A percentile compares a stretch with the other conserved stretches of the same genome.
phyloP scores from a whole-genome alignment of 1,139 yeast species.

The Candida sp. region DNA sequence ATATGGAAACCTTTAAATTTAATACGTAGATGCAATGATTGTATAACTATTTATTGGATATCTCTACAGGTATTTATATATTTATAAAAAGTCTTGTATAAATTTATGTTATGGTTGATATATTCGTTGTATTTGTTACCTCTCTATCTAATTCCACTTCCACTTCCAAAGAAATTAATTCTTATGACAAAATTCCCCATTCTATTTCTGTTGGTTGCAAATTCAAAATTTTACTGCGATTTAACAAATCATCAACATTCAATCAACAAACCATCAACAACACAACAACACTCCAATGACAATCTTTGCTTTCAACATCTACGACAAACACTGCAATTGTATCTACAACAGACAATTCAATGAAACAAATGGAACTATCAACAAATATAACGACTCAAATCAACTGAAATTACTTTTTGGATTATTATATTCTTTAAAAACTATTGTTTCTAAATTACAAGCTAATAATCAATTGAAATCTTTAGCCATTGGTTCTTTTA shows the following conservation, averaged over 20 bases:
- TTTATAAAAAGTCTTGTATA: too few relatives aligned
- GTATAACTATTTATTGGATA: too few relatives aligned
- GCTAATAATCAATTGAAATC: conserved; percentile 56
- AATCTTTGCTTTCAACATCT: conserved; percentile 81
- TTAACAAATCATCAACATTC: not conserved
- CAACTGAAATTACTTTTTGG: conserved; percentile 83
- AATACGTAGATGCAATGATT: too few relatives aligned
- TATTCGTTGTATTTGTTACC: too few relatives aligned
- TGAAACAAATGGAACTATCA: conserved; percentile 40
- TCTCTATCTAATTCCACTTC: too few relatives aligned
- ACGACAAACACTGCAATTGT: conserved; percentile 86
- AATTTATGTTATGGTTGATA: too few relatives aligned
- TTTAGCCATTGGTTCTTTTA: conserved; percentile 68
- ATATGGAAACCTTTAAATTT: too few relatives aligned
- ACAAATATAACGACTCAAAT: conserved; percentile 58
- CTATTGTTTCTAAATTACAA: conserved; percentile 64
- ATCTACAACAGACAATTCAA: conserved; percentile 66
- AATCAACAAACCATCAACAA: not conserved
- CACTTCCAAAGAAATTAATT: too few relatives aligned
- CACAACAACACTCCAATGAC: conserved; percentile 10
- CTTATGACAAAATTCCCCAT: too few relatives aligned
- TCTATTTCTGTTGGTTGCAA: too few relatives aligned
- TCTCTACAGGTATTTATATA: too few relatives aligned
- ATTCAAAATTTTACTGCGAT: not conserved
- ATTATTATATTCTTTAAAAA: conserved; percentile 75